Percentiles rank a stretch among this genome's conserved stretches.
These are phyloP conservation scores for Venturia nashicola DNA, from an alignment of 2,329 filamentous ascomycete genomes.

Conservation along the genomic window DNA sequence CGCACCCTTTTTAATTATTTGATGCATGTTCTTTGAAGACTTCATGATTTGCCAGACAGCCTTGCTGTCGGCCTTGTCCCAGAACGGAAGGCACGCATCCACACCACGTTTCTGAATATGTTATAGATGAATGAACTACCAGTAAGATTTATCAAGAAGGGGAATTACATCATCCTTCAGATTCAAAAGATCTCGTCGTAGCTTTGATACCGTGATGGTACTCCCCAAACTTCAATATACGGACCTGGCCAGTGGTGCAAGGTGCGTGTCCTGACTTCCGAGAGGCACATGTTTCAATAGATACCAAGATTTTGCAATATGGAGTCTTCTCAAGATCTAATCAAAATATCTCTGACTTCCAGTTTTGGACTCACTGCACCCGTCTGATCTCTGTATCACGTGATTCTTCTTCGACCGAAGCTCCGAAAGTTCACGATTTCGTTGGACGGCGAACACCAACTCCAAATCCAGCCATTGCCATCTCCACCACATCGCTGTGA, in stretches of 20 bases:
- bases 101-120: not conserved
- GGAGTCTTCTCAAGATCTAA: not conserved
- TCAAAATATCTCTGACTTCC: no score
- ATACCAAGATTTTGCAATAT: no score
- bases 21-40: not conserved
- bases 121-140: not conserved
- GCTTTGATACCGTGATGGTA: not conserved
- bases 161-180: not conserved
- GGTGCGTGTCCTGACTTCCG: no score
- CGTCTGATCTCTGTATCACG: not conserved
- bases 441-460: not conserved
- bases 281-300: no score
- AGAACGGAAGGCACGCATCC: not conserved
- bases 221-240: not conserved
- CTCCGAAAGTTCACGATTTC: not conserved
- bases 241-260: no score
- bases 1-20: no score
- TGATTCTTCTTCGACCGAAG: not conserved
- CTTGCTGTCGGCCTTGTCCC: not conserved
- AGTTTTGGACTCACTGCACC: not conserved
- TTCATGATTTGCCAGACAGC: not conserved
- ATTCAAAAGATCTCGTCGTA: not conserved
- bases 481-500: not conserved
- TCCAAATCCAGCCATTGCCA: slow-evolving; percentile 2
- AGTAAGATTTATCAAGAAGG: not conserved